A percentile compares a stretch with the other conserved stretches of the same genome.
These are phyloP conservation scores for Canna indica DNA, from an alignment of 176 grass and related monocot species.

Conservation along the genomic window DNA sequence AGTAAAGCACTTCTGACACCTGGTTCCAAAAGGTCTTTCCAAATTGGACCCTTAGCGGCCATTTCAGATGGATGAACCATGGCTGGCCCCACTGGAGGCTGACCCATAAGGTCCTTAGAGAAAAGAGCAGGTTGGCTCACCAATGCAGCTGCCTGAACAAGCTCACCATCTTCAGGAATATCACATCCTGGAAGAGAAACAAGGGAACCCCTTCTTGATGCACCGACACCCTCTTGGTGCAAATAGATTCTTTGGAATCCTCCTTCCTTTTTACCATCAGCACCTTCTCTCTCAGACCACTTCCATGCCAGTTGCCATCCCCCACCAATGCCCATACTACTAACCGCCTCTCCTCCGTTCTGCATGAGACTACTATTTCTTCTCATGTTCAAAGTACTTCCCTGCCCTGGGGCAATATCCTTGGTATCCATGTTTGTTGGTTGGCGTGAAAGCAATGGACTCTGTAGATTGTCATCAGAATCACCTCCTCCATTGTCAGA, in stretches of 20 bases:
- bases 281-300: constrained; percentile 81
- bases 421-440: constrained; percentile 73
- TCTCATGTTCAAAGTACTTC: constrained; percentile 33
- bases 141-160: constrained; percentile 89
- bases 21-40: constrained; percentile 74
- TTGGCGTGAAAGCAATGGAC: constrained; percentile 87
- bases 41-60: constrained; percentile 46
- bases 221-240: constrained; percentile 67
- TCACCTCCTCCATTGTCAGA: constrained; percentile 66
- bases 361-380: constrained; percentile 41
- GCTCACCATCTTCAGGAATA: constrained; percentile 52
- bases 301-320: constrained; percentile 99
- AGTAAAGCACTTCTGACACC: constrained; percentile 75
- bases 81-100: constrained; percentile 62
- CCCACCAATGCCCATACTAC: constrained; percentile 92
- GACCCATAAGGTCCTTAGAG: constrained; percentile 62
- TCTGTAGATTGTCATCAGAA: constrained; percentile 69
- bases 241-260: constrained; percentile 95
- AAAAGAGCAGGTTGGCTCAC: constrained; percentile 87
- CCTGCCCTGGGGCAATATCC: constrained; percentile 56
- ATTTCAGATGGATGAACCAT: constrained; percentile 80
- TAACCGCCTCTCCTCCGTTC: constrained; percentile 48
- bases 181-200: constrained; percentile 59
- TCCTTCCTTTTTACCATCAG: constrained; percentile 65
- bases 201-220: constrained; percentile 58